Conservation (phyloP, 805 yeast genomes). For the Zygotorulaspora florentina region DNA sequence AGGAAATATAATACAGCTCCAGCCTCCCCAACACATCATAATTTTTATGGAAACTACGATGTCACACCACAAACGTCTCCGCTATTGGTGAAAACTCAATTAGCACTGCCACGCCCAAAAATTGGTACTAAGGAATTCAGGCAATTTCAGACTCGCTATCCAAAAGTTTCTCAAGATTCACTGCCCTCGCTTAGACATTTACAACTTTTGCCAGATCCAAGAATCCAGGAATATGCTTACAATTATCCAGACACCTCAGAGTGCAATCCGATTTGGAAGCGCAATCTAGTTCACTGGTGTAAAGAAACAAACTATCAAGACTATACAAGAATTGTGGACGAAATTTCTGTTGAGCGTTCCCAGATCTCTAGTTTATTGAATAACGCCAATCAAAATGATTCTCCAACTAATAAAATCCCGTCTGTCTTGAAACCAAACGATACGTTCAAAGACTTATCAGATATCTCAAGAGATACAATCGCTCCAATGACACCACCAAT, state of each 20-base stretch:
- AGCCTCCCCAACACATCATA: conserved; percentile 25
- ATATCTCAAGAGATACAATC: conserved; percentile 12
- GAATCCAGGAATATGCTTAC: conserved; percentile 30
- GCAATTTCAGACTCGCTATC: background rate
- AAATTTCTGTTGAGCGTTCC: conserved; percentile 16
- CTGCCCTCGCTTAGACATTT: conserved; percentile 34
- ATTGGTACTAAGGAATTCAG: background rate
- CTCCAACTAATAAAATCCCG: conserved; percentile 14
- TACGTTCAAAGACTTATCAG: conserved; percentile 22
- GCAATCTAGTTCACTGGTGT: conserved; percentile 33
- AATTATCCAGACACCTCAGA: conserved; percentile 36
- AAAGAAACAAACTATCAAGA: conserved; percentile 31
- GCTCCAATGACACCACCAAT: conserved; percentile 34
- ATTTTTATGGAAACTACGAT: conserved; percentile 1
- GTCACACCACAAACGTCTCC: conserved; percentile 30
- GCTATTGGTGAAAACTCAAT: conserved; percentile 11
- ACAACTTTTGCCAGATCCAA: conserved; percentile 30
- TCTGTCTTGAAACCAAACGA: conserved; percentile 31
- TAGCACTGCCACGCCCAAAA: conserved; percentile 5
- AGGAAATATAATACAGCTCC: conserved; percentile 33
- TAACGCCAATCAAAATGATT: background rate
- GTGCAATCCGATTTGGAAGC: conserved; percentile 31
- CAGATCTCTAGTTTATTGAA: conserved; percentile 9
- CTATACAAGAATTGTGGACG: conserved; percentile 26
- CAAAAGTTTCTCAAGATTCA: conserved; percentile 6